phyloP scores from a whole-genome alignment of 257 asterid genomes.

The Gynochthodes officinalis region DNA sequence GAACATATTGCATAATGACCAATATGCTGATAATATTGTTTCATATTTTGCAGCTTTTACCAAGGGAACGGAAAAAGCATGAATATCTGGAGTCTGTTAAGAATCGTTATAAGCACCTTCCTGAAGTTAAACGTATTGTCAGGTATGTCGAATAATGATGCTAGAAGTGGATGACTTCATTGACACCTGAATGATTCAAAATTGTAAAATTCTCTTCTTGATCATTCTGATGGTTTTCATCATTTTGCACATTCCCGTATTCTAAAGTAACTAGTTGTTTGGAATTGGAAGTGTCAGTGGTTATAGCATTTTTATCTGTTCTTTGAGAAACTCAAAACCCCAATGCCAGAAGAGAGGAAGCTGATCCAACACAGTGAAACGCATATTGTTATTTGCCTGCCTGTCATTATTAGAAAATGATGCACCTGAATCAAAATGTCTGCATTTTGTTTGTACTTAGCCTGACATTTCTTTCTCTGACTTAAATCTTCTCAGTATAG shows the following conservation, averaged over 20 bases:
- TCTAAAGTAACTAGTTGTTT: not conserved
- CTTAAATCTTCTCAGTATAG: not conserved
- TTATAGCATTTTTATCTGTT: not conserved
- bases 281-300: not conserved
- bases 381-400: not conserved
- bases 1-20: not conserved
- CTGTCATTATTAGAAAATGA: not conserved
- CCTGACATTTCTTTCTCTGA: not conserved
- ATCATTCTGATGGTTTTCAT: not conserved
- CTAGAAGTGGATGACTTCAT: not conserved
- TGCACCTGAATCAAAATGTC: not conserved
- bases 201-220: not conserved
- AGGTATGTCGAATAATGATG: slow-evolving; percentile 41
- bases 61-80: slow-evolving; percentile 84
- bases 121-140: slow-evolving; percentile 83
- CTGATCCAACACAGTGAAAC: not conserved
- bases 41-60: slow-evolving; percentile 58
- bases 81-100: slow-evolving; percentile 79
- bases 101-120: slow-evolving; percentile 92
- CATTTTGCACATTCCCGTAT: not conserved
- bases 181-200: not conserved
- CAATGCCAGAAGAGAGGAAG: not conserved
- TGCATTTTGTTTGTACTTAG: not conserved
- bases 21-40: slow-evolving; percentile 12
- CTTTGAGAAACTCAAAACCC: not conserved